Evolutionary conservation across 345 rosid genomes (phyloP).

Genomic region (Fremontodendron californicum): DNA sequence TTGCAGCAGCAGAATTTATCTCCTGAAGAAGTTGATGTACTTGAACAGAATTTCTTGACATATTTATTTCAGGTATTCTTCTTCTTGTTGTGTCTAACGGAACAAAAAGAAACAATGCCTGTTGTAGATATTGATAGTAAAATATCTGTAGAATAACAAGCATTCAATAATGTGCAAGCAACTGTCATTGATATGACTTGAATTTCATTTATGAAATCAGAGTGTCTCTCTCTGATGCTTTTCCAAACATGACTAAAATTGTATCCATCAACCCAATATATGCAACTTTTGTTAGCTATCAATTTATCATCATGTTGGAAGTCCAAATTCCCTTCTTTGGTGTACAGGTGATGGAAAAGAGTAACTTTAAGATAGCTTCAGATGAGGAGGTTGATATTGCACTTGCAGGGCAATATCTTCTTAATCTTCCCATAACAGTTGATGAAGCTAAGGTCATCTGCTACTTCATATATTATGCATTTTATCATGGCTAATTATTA

Average conservation of each 20-base stretch:
- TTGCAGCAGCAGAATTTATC: slow-evolving; percentile 52
- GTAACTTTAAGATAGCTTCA: slow-evolving; percentile 64
- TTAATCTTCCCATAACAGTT: slow-evolving; percentile 72
- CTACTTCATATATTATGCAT: not conserved
- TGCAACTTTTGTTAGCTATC: not conserved
- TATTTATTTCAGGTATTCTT: slow-evolving; percentile 39
- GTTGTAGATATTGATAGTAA: not conserved
- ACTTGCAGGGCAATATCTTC: slow-evolving; percentile 60
- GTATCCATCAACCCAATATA: not conserved
- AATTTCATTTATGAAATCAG: not conserved
- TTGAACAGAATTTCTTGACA: slow-evolving; percentile 50
- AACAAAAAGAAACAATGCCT: not conserved
- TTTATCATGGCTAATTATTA: not conserved
- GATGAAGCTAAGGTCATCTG: slow-evolving; percentile 60
- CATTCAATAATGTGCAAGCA: not conserved
- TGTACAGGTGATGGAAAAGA: slow-evolving; percentile 71
- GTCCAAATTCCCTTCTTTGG: slow-evolving; percentile 1
- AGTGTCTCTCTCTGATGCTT: not conserved
- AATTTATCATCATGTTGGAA: not conserved
- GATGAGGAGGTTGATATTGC: slow-evolving; percentile 67
- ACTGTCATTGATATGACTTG: not conserved
- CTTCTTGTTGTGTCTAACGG: not conserved
- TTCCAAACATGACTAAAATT: not conserved
- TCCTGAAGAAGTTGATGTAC: slow-evolving; percentile 43
- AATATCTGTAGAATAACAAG: not conserved